Conservation (phyloP, 1,139 yeast genomes). For the Candida sp. region DNA sequence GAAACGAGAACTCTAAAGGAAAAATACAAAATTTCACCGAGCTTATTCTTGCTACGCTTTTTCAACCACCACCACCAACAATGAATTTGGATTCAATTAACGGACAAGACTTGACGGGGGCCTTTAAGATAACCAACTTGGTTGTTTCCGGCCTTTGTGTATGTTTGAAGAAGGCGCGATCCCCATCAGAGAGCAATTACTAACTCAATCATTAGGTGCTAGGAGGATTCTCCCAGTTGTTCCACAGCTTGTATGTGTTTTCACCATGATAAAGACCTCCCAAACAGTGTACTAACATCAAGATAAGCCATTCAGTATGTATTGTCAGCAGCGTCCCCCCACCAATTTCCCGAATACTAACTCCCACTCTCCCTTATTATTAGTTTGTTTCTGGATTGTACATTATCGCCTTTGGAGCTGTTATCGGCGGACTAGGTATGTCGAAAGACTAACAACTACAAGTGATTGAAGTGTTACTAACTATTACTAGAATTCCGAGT, state of each 20-base stretch:
- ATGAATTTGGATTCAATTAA: slow-evolving; percentile 15
- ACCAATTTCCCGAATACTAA: background rate
- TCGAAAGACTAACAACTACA: slow-evolving; percentile 9
- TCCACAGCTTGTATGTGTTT: slow-evolving; percentile 55
- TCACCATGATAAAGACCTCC: background rate
- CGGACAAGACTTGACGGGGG: slow-evolving; percentile 47
- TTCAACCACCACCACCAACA: background rate
- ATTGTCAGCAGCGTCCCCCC: background rate
- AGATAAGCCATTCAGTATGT: slow-evolving; percentile 33
- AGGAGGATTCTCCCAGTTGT: slow-evolving; percentile 65
- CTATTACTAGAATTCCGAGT: slow-evolving; percentile 55
- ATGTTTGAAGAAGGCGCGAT: slow-evolving; percentile 23
- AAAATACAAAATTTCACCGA: background rate
- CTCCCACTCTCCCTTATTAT: slow-evolving; percentile 6
- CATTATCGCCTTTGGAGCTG: slow-evolving; percentile 58
- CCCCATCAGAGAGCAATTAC: slow-evolving; percentile 12
- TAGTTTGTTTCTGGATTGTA: slow-evolving; percentile 60
- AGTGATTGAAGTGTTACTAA: too few species aligned
- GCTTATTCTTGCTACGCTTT: background rate
- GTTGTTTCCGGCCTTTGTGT: slow-evolving; percentile 65
- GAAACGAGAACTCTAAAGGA: background rate
- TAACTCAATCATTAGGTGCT: slow-evolving; percentile 36
- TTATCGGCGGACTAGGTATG: slow-evolving; percentile 58
- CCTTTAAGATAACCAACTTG: slow-evolving; percentile 68
- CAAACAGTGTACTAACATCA: slow-evolving; percentile 20